phyloP scores from a whole-genome alignment of 2,329 filamentous ascomycete species.

The Epichloe amarillans region DNA sequence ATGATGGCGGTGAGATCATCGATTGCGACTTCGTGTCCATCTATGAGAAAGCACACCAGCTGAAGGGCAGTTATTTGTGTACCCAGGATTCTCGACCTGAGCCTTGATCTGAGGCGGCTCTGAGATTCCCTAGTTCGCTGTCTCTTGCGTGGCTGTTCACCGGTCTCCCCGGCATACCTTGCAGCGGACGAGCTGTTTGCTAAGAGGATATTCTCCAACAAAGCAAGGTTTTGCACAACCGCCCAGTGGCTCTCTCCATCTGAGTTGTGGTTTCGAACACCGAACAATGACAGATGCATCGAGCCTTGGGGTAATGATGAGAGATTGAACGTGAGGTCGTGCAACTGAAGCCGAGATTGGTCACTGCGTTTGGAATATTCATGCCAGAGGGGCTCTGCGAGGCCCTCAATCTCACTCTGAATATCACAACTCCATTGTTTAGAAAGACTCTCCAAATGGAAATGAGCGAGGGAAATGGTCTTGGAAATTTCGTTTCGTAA shows the following conservation, averaged over 20 bases:
- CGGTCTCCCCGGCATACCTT: conserved; percentile 15
- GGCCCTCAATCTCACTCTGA: conserved; percentile 41
- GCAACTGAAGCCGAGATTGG: conserved; percentile 61
- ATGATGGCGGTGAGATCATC: conserved; percentile 44
- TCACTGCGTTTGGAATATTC: conserved; percentile 67
- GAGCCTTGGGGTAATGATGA: conserved; percentile 28
- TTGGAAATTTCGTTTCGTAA: conserved; percentile 69
- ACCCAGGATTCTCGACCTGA: conserved; percentile 30
- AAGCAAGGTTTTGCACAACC: conserved; percentile 43
- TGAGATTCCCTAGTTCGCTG: conserved; percentile 29
- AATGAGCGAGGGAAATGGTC: conserved; percentile 51
- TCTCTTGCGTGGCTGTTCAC: conserved; percentile 39
- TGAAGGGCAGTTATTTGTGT: conserved; percentile 41
- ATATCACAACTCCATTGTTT: conserved; percentile 28
- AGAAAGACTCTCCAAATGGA: conserved; percentile 47
- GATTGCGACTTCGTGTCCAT: conserved; percentile 28
- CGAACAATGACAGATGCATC: conserved; percentile 37
- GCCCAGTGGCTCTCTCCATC: conserved; percentile 48
- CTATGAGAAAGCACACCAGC: conserved; percentile 42
- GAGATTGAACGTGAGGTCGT: conserved; percentile 53
- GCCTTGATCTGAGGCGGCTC: conserved; percentile 34
- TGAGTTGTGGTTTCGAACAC: conserved; percentile 37
- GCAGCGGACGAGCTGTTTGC: conserved; percentile 11
- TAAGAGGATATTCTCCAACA: conserved; percentile 38
- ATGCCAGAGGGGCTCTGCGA: conserved; percentile 57